Evolutionary conservation across 306 rosid species (phyloP).

Genomic region (Begonia peltatifolia): DNA sequence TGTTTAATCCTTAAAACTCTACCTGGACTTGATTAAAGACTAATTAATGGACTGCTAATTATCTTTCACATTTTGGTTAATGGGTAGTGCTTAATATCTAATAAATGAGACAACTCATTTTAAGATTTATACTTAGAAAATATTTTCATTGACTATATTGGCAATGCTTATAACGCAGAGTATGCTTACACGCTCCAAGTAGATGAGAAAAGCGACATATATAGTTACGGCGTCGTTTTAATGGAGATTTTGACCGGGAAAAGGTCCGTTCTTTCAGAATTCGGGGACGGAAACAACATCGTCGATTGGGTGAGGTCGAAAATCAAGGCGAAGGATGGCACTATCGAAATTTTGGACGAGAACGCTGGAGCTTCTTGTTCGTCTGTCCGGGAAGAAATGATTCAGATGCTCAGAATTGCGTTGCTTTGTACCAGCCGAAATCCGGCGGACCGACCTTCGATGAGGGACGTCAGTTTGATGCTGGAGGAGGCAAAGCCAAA

Average conservation of each 20-base stretch:
- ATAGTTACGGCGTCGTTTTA: conserved; percentile 71
- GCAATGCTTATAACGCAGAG: conserved; percentile 28
- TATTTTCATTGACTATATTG: not conserved
- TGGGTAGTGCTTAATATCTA: no score
- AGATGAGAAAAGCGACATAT: conserved; percentile 90
- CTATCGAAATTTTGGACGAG: conserved; percentile 43
- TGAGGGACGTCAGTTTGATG: conserved; percentile 90
- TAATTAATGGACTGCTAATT: no score
- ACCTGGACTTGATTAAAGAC: no score
- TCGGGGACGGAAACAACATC: conserved; percentile 80
- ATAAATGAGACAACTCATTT: not conserved
- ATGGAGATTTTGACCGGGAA: conserved; percentile 69
- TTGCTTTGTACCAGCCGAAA: conserved; percentile 76
- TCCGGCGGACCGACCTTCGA: conserved; percentile 72
- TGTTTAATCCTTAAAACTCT: not conserved
- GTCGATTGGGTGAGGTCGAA: conserved; percentile 78
- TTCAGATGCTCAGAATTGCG: conserved; percentile 70
- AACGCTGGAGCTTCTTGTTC: conserved; percentile 53
- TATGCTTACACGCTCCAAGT: conserved; percentile 87
- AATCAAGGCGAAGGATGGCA: conserved; percentile 40
- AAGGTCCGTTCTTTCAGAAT: conserved; percentile 47
- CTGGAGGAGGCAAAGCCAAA: conserved; percentile 71
- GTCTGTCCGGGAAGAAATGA: conserved; percentile 65
- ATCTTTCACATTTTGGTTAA: no score
- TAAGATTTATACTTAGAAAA: not conserved